These are phyloP conservation scores for Acanthamoeba lenticulata DNA, from an alignment of 208 protist genomes.

Conservation along the genomic window DNA sequence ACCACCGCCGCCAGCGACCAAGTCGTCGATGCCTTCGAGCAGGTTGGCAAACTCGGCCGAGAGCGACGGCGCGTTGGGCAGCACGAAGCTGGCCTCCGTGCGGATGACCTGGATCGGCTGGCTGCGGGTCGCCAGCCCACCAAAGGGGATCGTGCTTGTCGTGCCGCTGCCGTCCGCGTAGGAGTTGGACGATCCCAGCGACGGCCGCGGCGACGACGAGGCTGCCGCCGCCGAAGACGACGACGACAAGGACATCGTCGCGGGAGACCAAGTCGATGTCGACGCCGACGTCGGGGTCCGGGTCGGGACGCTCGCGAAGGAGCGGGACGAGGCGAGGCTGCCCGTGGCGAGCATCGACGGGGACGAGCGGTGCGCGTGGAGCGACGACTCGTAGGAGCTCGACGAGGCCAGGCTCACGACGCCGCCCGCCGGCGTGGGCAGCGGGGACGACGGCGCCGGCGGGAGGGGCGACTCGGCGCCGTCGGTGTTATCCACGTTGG, in stretches of 20 bases:
- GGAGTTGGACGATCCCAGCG: neutral
- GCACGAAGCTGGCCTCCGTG: neutral
- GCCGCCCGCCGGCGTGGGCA: neutral
- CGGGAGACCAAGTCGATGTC: no score
- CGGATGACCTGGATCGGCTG: neutral
- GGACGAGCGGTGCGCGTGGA: neutral
- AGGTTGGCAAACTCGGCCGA: neutral
- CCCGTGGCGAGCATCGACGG: neutral
- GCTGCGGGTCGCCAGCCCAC: neutral
- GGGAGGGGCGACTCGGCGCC: neutral
- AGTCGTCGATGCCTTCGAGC: neutral
- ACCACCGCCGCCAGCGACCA: neutral
- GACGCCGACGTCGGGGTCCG: neutral
- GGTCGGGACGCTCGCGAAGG: neutral
- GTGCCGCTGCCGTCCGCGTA: no score
- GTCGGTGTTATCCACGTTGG: neutral
- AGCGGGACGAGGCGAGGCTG: neutral
- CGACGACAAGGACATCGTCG: no score
- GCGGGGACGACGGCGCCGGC: neutral
- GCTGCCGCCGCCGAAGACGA: no score
- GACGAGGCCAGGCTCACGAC: neutral
- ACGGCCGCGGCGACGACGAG: no score
- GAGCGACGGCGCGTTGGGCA: neutral
- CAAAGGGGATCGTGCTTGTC: neutral
- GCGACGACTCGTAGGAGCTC: neutral